Percentiles rank a stretch among this genome's conserved stretches.
These are phyloP conservation scores for Aristolochia fimbriata DNA, from an alignment of 164 flowering plant species.

Conservation along the genomic window DNA sequence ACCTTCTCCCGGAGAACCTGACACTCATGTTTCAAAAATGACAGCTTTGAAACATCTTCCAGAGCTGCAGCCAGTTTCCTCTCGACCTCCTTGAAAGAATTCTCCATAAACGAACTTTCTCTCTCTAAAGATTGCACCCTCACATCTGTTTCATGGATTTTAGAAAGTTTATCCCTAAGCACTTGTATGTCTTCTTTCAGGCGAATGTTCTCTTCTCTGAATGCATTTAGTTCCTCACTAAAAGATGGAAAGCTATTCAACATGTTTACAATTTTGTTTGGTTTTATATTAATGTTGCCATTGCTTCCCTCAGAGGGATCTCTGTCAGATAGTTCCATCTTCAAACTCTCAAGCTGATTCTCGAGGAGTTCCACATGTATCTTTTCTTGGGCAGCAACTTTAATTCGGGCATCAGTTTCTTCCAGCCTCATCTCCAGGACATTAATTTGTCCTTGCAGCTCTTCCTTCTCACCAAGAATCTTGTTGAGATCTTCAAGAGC, in stretches of 20 bases:
- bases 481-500: conserved; percentile 77
- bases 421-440: conserved; percentile 69
- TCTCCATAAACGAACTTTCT: conserved; percentile 44
- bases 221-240: conserved; percentile 44
- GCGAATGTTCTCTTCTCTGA: conserved; percentile 51
- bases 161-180: conserved; percentile 40
- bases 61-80: conserved; percentile 46
- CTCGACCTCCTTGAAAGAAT: conserved; percentile 58
- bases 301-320: conserved; percentile 17
- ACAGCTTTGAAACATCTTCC: conserved; percentile 61
- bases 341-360: conserved; percentile 63
- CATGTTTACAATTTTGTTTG: conserved; percentile 9
- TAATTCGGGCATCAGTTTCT: conserved; percentile 79
- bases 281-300: conserved; percentile 12
- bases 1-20: conserved; percentile 55
- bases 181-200: conserved; percentile 51
- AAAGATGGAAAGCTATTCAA: conserved; percentile 23
- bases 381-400: conserved; percentile 78
- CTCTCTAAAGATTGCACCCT: conserved; percentile 53
- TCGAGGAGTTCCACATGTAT: conserved; percentile 63
- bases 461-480: conserved; percentile 61
- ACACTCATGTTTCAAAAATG: conserved; percentile 51
- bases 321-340: conserved; percentile 36
- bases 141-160: conserved; percentile 47
- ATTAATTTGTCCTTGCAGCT: conserved; percentile 75